These are phyloP conservation scores for Apiotrichum gamsii DNA, from an alignment of 1,284 basidiomycete species.

Conservation along the genomic window DNA sequence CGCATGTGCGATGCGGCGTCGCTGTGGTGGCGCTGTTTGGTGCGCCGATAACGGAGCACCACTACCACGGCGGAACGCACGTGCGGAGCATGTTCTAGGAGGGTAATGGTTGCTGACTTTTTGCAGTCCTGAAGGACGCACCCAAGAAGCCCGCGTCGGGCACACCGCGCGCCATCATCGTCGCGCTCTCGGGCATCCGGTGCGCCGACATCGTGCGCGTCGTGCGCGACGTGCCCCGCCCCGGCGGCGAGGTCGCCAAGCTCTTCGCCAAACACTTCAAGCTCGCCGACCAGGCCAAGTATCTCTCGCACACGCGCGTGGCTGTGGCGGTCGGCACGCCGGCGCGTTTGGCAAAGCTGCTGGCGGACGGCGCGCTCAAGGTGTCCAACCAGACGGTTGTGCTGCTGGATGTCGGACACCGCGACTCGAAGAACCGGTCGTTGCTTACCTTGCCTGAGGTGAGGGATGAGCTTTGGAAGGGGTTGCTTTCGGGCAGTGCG, in stretches of 20 bases:
- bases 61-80: too few relatives aligned
- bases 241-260: slow-evolving; percentile 47
- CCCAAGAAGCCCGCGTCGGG: slow-evolving; percentile 23
- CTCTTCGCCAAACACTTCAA: slow-evolving; percentile 50
- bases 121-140: slow-evolving; percentile 17
- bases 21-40: too few relatives aligned
- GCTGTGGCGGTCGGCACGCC: slow-evolving; percentile 48
- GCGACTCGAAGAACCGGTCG: slow-evolving; percentile 43
- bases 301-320: slow-evolving; percentile 42
- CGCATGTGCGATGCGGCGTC: too few relatives aligned
- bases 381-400: slow-evolving; percentile 37
- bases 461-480: slow-evolving; percentile 45
- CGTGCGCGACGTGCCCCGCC: slow-evolving; percentile 35
- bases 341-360: slow-evolving; percentile 44
- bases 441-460: slow-evolving; percentile 45
- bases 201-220: slow-evolving; percentile 47
- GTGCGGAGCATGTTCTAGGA: too few relatives aligned
- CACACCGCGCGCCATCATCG: slow-evolving; percentile 41
- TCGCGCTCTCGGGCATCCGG: slow-evolving; percentile 43
- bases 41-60: too few relatives aligned
- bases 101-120: neutral
- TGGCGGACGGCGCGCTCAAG: slow-evolving; percentile 40
- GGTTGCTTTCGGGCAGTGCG: slow-evolving; percentile 34
- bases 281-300: slow-evolving; percentile 45
- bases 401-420: slow-evolving; percentile 42